A percentile compares a stretch with the other conserved stretches of the same genome.
Evolutionary conservation across 2,329 filamentous ascomycete species (phyloP).

Genomic region (Coniochaeta ligniaria): DNA sequence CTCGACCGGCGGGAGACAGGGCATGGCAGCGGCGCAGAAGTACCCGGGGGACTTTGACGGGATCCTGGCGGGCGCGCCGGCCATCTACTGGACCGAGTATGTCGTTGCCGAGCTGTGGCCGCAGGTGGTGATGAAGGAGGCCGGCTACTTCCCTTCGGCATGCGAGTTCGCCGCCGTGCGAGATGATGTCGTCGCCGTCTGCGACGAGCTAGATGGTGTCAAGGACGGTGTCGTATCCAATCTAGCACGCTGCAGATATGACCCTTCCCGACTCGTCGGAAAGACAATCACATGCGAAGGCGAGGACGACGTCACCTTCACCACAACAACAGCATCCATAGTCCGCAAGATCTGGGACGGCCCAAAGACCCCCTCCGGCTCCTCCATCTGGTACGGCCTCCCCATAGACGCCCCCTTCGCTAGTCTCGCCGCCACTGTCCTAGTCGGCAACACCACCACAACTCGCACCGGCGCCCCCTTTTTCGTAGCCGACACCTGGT

Average conservation of each 20-base stretch:
- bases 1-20: slow-evolving; percentile 42
- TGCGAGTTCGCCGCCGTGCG: slow-evolving; percentile 19
- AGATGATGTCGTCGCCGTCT: slow-evolving; percentile 28
- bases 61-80: slow-evolving; percentile 31
- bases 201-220: slow-evolving; percentile 35
- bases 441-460: neutral
- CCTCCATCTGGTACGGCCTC: slow-evolving; percentile 10
- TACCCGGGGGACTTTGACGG: slow-evolving; percentile 42
- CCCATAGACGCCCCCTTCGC: slow-evolving; percentile 6
- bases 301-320: slow-evolving; percentile 2
- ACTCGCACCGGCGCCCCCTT: neutral
- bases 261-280: slow-evolving; percentile 19
- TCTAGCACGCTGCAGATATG: slow-evolving; percentile 25
- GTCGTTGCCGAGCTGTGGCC: slow-evolving; percentile 24
- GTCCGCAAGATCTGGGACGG: slow-evolving; percentile 10
- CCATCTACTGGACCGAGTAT: slow-evolving; percentile 9
- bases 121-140: slow-evolving; percentile 10
- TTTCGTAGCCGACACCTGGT: slow-evolving; percentile 1
- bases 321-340: slow-evolving; percentile 4
- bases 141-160: slow-evolving; percentile 16
- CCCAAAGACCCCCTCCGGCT: slow-evolving; percentile 3
- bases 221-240: slow-evolving; percentile 34
- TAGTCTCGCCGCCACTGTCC: slow-evolving; percentile 3
- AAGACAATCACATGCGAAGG: slow-evolving; percentile 3
- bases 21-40: slow-evolving; percentile 33